phyloP scores from a whole-genome alignment of 257 asterid genomes.

The Solanum pinnatisectum region DNA sequence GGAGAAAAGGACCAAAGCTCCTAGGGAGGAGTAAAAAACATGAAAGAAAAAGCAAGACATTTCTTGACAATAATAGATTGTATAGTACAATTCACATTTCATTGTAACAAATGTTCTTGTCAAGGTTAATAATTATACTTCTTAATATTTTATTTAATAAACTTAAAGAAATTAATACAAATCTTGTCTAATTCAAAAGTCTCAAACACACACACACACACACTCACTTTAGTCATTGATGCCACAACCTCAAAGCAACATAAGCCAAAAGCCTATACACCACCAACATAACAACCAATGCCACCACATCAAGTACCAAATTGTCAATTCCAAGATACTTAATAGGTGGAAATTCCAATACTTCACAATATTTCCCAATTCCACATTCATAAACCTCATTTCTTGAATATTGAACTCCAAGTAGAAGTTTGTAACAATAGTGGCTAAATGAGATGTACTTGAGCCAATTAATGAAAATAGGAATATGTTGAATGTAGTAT shows the following conservation, averaged over 20 bases:
- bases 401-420: slow-evolving; percentile 55
- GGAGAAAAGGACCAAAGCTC: not conserved
- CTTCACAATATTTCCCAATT: slow-evolving; percentile 33
- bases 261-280: slow-evolving; percentile 73
- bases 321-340: slow-evolving; percentile 45
- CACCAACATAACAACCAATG: slow-evolving; percentile 59
- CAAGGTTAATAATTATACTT: not conserved
- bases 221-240: slow-evolving; percentile 18
- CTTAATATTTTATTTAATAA: not conserved
- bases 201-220: not conserved
- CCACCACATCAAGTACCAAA: slow-evolving; percentile 46
- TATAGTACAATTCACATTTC: not conserved
- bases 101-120: not conserved
- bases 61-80: not conserved
- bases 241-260: slow-evolving; percentile 57
- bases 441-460: slow-evolving; percentile 69
- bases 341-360: slow-evolving; percentile 49
- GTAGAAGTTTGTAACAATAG: slow-evolving; percentile 56
- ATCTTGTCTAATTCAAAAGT: not conserved
- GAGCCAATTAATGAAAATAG: slow-evolving; percentile 54
- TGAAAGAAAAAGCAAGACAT: not conserved
- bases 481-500: slow-evolving; percentile 72
- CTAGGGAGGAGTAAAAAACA: not conserved
- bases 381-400: slow-evolving; percentile 56
- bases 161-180: not conserved